phyloP scores from a whole-genome alignment of 2,329 filamentous ascomycete species.

The Venturia carpophila region DNA sequence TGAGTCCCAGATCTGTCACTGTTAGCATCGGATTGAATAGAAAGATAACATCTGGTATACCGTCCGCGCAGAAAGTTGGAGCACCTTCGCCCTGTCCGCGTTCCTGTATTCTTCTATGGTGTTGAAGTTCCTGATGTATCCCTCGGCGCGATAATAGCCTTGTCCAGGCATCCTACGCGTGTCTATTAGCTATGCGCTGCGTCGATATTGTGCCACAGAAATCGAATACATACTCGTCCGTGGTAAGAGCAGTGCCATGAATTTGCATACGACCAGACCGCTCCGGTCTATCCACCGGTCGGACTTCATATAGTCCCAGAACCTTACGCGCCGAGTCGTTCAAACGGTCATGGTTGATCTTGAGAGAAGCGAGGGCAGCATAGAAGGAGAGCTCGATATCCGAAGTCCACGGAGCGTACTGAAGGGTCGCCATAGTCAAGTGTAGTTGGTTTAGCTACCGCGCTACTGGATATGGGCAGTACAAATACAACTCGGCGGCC shows the following conservation, averaged over 20 bases:
- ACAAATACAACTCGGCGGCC: not conserved
- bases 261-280: conserved; percentile 86
- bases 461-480: not conserved
- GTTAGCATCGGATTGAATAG: conserved; percentile 17
- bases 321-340: conserved; percentile 85
- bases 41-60: conserved; percentile 39
- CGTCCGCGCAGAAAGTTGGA: conserved; percentile 71
- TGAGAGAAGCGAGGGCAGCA: conserved; percentile 79
- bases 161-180: conserved; percentile 36
- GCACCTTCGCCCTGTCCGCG: conserved; percentile 67
- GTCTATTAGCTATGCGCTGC: conserved; percentile 10
- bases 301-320: conserved; percentile 82
- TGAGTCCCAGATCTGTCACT: conserved; percentile 82
- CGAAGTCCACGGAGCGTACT: conserved; percentile 84
- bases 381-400: conserved; percentile 97
- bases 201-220: not conserved
- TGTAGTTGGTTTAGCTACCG: not conserved
- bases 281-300: conserved; percentile 59
- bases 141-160: conserved; percentile 74
- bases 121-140: conserved; percentile 92
- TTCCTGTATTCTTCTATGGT: conserved; percentile 89
- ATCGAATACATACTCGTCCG: conserved; percentile 58
- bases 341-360: conserved; percentile 95
- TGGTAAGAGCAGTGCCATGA: conserved; percentile 75
- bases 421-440: conserved; percentile 40